These are phyloP conservation scores for Sechiopsis laciniata DNA, from an alignment of 306 rosid species.

Conservation along the genomic window DNA sequence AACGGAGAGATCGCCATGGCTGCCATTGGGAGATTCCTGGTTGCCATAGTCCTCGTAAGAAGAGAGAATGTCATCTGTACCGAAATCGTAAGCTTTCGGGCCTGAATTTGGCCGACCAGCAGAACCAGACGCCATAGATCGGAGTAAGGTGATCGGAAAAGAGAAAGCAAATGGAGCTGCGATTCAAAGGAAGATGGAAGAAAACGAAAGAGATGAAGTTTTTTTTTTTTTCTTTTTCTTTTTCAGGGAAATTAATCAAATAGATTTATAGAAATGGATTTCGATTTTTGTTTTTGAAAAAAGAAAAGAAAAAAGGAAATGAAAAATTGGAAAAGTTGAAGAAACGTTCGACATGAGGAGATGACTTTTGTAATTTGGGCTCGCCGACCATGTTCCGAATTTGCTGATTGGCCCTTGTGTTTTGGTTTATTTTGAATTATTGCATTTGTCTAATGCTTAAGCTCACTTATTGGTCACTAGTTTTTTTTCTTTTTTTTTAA, in stretches of 20 bases:
- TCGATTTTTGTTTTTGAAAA: background rate
- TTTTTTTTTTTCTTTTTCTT: background rate
- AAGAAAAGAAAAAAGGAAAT: too few relatives aligned
- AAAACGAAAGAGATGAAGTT: too few relatives aligned
- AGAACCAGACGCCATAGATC: constrained; percentile 81
- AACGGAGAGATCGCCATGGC: constrained; percentile 41
- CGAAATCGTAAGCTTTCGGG: constrained; percentile 57
- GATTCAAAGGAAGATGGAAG: constrained; percentile 23
- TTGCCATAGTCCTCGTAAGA: constrained; percentile 51
- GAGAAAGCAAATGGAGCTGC: background rate
- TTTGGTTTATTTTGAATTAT: background rate
- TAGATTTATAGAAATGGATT: constrained; percentile 9
- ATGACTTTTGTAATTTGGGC: background rate
- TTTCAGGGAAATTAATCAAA: constrained; percentile 24
- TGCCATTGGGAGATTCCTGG: constrained; percentile 52
- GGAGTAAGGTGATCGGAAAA: constrained; percentile 18
- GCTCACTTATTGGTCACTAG: background rate
- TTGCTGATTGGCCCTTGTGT: constrained; percentile 4
- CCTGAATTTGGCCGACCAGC: constrained; percentile 55
- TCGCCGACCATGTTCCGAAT: constrained; percentile 22
- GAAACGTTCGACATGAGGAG: background rate
- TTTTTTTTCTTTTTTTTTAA: too few relatives aligned
- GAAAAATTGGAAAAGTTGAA: background rate
- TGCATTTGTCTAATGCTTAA: background rate
- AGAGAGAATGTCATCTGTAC: constrained; percentile 61